Base-by-base conservation (phyloP, 1,284 basidiomycete species). In the Pholiota adiposa region DNA sequence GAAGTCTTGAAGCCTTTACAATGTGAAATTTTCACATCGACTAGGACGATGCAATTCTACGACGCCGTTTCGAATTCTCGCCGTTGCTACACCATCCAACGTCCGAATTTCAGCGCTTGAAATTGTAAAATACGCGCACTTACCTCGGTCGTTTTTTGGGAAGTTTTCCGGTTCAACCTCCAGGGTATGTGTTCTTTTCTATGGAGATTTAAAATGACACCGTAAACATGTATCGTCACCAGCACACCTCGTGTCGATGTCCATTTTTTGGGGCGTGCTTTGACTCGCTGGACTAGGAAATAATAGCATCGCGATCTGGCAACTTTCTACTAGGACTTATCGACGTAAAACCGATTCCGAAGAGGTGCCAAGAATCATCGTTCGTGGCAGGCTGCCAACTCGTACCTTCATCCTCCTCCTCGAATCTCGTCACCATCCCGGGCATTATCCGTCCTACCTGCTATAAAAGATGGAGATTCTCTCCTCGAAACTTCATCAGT, bases 91-190 rank as follows among this genome's bases (percentile, higher is more conserved):
- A 41, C 16, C 34, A 51, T 16, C 18, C 18, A 16, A 50, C 51
- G 29, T 9, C 25, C 16, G 43, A 51, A 56, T 25, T 23, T 4
- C 33, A 23, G 41, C 8, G 3, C 16, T 27, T 19, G 27, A 9
- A 34, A 27, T 29, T 29, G 31, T 21, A 49, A 61, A 54, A 41
- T 18, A 9, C 38, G 36, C 58, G 58, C 58, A n/a, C 54, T 38
- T 59, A 59, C 29, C n/a, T 59, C 58, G 58, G 58, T 48, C 38
- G 33, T 44, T 59, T 49, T 59, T 50, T 38, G 34, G 58, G 58
- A 48, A 50, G 36, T 58, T 59, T 46, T 50, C 58, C 58, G 58
- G 58, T 41, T 59, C 46, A 59, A 54, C 31, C 2, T n/a, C 16
- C 25, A 27, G 33, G 27, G 27, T 50, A 40, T 21, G 8, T 21